phyloP scores from a whole-genome alignment of 2,329 filamentous ascomycete genomes.

The Pseudohalonectria lignicola region DNA sequence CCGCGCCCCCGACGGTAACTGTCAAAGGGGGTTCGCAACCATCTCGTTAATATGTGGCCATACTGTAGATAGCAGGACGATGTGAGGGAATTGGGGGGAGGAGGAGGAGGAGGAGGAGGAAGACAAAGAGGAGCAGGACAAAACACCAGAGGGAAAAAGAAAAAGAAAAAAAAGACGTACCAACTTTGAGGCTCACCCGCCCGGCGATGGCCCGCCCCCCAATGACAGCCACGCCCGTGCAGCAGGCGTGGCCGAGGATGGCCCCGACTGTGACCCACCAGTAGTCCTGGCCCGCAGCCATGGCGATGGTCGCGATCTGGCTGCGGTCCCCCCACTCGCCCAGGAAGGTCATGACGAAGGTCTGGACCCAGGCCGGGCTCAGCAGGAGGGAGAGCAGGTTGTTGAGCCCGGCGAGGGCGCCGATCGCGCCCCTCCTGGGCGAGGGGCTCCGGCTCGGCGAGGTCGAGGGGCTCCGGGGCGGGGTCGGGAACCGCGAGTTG shows the following conservation, averaged over 20 bases:
- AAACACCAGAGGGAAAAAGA: too few relatives aligned
- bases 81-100: too few relatives aligned
- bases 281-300: slow-evolving; percentile 97
- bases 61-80: too few relatives aligned
- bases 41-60: too few relatives aligned
- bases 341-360: slow-evolving; percentile 97
- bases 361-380: slow-evolving; percentile 96
- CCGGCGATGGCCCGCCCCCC: slow-evolving; percentile 89
- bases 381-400: slow-evolving; percentile 83
- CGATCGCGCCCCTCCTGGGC: slow-evolving; percentile 25
- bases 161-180: slow-evolving; percentile 49
- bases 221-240: slow-evolving; percentile 83
- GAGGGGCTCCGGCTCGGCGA: slow-evolving; percentile 47
- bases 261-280: slow-evolving; percentile 97
- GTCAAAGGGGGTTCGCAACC: neutral
- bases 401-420: slow-evolving; percentile 32
- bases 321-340: slow-evolving; percentile 97
- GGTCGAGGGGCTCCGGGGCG: slow-evolving; percentile 69
- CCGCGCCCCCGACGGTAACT: slow-evolving; percentile 83
- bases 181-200: slow-evolving; percentile 82
- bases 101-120: too few relatives aligned
- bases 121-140: too few relatives aligned
- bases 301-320: slow-evolving; percentile 96
- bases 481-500: slow-evolving; percentile 62
- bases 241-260: slow-evolving; percentile 74